Conservation (phyloP, 169 alveolate genomes). For the Toxoplasma gondii region DNA sequence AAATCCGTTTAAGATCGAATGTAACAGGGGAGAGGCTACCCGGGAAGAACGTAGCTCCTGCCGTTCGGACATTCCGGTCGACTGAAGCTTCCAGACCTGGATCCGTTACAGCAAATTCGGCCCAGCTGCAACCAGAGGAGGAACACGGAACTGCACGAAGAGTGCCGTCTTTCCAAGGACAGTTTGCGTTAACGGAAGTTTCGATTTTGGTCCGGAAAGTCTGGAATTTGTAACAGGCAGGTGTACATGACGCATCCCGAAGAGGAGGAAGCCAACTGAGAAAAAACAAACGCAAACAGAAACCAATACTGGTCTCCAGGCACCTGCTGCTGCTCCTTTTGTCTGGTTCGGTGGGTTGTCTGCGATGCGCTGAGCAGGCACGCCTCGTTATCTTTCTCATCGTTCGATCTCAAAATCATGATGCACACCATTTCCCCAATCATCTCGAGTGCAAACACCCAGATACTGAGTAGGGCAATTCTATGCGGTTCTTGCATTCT, state of each 20-base stretch:
- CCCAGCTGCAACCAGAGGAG: constrained; percentile 1
- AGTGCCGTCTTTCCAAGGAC: constrained; percentile 30
- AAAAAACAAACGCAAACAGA: background rate
- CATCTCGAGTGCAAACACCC: no score
- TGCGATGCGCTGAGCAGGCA: no score
- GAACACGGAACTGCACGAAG: background rate
- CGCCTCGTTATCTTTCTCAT: no score
- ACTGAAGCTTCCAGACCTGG: background rate
- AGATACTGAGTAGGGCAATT: no score
- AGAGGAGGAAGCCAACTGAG: constrained; percentile 20
- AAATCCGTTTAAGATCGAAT: background rate
- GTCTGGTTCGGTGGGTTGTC: no score
- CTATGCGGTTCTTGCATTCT: no score
- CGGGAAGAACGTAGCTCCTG: background rate
- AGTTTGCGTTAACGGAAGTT: background rate
- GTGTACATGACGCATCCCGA: background rate
- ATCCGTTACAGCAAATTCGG: background rate
- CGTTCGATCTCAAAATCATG: no score
- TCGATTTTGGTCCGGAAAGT: background rate
- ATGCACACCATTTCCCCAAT: no score
- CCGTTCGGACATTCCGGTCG: constrained; percentile 17
- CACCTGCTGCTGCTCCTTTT: no score
- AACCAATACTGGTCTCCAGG: no score
- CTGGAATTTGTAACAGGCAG: background rate
- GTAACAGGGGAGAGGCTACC: constrained; percentile 35